Evolutionary conservation across 2,329 filamentous ascomycete genomes (phyloP).

Genomic region (Penicillium sp.): DNA sequence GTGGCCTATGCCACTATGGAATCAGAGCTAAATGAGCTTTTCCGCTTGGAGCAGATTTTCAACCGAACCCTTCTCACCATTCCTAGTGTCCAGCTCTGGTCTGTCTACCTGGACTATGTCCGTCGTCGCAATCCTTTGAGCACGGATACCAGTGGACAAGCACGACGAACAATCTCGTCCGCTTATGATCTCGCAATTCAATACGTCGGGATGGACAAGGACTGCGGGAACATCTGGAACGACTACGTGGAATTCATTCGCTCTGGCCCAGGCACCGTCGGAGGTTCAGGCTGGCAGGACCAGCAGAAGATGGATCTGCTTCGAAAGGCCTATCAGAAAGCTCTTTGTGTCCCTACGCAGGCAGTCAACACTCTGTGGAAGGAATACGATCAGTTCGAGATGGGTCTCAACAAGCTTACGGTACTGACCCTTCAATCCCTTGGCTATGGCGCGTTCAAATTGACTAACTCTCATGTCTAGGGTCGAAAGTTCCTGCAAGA

Average conservation of each 20-base stretch:
- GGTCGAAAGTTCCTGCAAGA: conserved; percentile 95
- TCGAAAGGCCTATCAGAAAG: conserved; percentile 89
- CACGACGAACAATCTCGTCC: conserved; percentile 78
- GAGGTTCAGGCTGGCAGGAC: conserved; percentile 91
- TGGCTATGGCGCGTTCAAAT: background rate
- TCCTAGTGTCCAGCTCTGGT: conserved; percentile 87
- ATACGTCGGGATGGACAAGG: conserved; percentile 88
- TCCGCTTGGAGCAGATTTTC: conserved; percentile 82
- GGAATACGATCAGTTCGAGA: conserved; percentile 96
- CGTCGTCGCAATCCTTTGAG: conserved; percentile 87
- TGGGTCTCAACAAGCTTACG: conserved; percentile 88
- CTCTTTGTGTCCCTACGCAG: conserved; percentile 83
- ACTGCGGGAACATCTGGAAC: conserved; percentile 87
- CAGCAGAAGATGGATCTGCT: conserved; percentile 97
- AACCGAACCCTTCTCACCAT: conserved; percentile 77
- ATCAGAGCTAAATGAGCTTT: conserved; percentile 81
- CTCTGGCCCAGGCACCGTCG: conserved; percentile 81
- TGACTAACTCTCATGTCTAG: conserved; percentile 50
- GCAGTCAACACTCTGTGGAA: conserved; percentile 89
- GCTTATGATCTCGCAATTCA: conserved; percentile 93
- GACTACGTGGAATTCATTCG: conserved; percentile 96
- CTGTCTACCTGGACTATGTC: conserved; percentile 92
- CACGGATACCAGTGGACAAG: conserved; percentile 75
- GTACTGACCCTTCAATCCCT: conserved; percentile 53
- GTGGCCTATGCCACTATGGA: conserved; percentile 89